Percentiles rank a stretch among this genome's conserved stretches.
phyloP scores from a whole-genome alignment of 73 alveolate genomes.

The Paramecium pentaurelia region DNA sequence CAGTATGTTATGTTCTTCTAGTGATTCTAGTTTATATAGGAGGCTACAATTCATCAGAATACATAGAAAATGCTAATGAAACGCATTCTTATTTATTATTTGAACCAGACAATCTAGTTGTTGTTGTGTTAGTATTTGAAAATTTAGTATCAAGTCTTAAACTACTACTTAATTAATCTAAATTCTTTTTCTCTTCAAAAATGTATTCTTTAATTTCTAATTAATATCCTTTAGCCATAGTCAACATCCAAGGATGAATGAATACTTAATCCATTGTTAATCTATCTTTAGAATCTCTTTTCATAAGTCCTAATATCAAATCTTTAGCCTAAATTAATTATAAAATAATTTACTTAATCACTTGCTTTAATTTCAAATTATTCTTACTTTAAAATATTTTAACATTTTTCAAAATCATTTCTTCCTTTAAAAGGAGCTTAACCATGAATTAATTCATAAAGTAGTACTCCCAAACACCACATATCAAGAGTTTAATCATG shows the following conservation, averaged over 20 bases:
- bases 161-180: background rate
- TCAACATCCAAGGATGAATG: background rate
- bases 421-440: slow-evolving; percentile 68
- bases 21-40: background rate
- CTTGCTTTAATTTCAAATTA: slow-evolving; percentile 59
- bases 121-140: background rate
- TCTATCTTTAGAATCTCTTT: background rate
- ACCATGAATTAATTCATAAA: slow-evolving; percentile 88
- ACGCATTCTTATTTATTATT: background rate
- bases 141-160: background rate
- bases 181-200: background rate
- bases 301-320: background rate
- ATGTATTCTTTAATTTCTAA: background rate
- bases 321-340: background rate
- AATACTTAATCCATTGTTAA: background rate
- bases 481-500: slow-evolving; percentile 82
- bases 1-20: background rate
- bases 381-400: background rate
- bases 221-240: background rate
- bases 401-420: background rate
- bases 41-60: background rate
- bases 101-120: background rate
- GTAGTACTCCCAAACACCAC: slow-evolving; percentile 91
- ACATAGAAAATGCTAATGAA: background rate
- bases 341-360: background rate